Evolutionary conservation across 176 grass and related monocot genomes (phyloP), one percentile per base, ranked within the genome.

Genomic region (Pontederia crassipes): DNA sequence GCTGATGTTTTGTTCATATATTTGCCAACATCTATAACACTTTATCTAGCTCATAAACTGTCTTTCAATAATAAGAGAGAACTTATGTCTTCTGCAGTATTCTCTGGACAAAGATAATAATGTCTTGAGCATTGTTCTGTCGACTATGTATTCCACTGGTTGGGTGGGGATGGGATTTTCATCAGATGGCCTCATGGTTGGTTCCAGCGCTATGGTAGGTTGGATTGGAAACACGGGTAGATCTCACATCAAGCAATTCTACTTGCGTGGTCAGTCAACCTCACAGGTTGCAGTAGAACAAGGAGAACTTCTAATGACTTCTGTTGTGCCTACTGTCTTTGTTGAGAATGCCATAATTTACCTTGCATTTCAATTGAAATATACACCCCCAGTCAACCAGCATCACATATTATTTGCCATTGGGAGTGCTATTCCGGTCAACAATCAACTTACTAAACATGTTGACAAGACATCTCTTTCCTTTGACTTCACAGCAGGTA

Each of bases 141-240:
- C 93, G 8, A 74, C 84, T 12, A 60, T 82, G 65, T 98, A 98
- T 69, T 68, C 81, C 50, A 82, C 79, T 12, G 93, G 93, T 14
- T 92, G 93, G 87, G 84, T 98, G 11, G 93, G 87, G 60, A 98
- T 98, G 84, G 93, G 79, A 11, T 92, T 98, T 68, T 98, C 87
- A 17, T 75, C 61, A 64, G 65, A 88, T 64, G 93, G 93, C 8
- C 10, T 80, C 15, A 98, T 98, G 87, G 79, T 88, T 29, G 93
- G 87, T 32, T 92, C 93, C 20, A 98, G 93, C 52, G 93, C 93
- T 69, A 88, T 98, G 73, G 93, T 92, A 3, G 93, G 87, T 17
- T 98, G 93, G 93, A 78, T 92, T 20, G 93, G 93, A 56, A 98
- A 88, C 71, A 98, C 10, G 26, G 93, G 87, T 24, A 0, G 45